Evolutionary conservation across 2,329 filamentous ascomycete genomes (phyloP), one percentile per base, ranked within the genome.

Genomic region (Aspergillus ustus): DNA sequence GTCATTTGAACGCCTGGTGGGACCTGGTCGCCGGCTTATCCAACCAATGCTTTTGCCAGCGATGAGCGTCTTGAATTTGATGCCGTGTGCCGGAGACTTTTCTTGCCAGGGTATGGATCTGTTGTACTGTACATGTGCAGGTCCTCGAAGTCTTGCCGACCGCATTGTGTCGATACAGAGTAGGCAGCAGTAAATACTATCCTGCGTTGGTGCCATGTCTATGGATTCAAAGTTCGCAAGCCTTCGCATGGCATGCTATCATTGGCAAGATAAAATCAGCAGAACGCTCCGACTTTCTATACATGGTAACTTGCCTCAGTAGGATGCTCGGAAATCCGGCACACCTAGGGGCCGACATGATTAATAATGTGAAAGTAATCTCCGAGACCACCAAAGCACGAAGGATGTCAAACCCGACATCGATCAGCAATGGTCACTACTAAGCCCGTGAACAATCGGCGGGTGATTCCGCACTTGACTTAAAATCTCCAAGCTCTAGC

Each of bases 1-100:
- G 53, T 56, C 53, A 56, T 31, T 37, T 56, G 53, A 15, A 49
- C 53, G 5, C 11, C 44, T 29, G 44, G 53, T 56, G 34, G 53
- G 53, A 48, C 20, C 53, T 20, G 28, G 44, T 56, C 29, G 51
- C 51, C 51, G 51, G 43, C 45, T 28, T 5, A 48, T 48, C 45
- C 45, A 20, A 15, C 45, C 19, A 40, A 40, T 40, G 15, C 34
- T 40, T 17, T 40, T 40, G 34, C 34, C 11, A 2, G 34, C 34
- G 34, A 13, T 40, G 34, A 40, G 11, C 34, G 34, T 15, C 4
- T 40, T 15, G 34, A 40, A 40, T 15, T 13, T 5, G 9, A 40
- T 17, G 34, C 34, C 11, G 34, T 40, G 34, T 40, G 34, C 15
- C 34, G 34, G 34, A 40, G 34, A 40, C 34, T 40, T 40, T 40